Evolutionary conservation across 352 stramenopile species (phyloP).

Genomic region (Pythium folliculosum): DNA sequence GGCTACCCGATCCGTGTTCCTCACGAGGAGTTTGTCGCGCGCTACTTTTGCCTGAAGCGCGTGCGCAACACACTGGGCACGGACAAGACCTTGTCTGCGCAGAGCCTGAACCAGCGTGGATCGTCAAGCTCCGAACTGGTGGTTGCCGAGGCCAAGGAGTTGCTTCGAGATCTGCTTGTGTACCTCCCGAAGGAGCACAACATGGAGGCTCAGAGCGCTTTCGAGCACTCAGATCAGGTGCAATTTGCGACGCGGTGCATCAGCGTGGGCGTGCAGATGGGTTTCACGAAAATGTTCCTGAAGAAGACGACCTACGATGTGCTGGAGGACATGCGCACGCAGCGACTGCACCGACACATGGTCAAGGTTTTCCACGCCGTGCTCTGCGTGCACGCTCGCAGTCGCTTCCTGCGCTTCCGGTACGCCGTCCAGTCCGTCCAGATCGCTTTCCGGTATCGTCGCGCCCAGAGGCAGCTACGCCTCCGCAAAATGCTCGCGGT

Average conservation of each 20-base stretch:
- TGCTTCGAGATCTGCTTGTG: constrained; percentile 87
- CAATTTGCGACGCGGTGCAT: constrained; percentile 67
- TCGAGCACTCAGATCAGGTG: constrained; percentile 67
- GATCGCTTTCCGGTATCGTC: constrained; percentile 61
- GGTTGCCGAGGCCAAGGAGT: constrained; percentile 60
- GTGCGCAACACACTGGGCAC: constrained; percentile 43
- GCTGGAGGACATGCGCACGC: constrained; percentile 87
- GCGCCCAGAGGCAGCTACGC: constrained; percentile 31
- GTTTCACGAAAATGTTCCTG: constrained; percentile 96
- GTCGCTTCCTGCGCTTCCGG: constrained; percentile 60
- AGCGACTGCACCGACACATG: constrained; percentile 71
- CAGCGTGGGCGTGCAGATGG: constrained; percentile 88
- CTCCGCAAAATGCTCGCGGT: constrained; percentile 40
- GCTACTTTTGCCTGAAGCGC: constrained; percentile 75
- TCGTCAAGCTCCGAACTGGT: constrained; percentile 41
- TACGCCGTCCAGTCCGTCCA: constrained; percentile 59
- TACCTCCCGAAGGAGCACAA: constrained; percentile 90
- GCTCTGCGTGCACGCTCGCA: constrained; percentile 55
- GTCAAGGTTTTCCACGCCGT: constrained; percentile 73
- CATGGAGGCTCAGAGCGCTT: constrained; percentile 72
- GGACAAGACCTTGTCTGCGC: constrained; percentile 41
- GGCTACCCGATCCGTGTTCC: constrained; percentile 83
- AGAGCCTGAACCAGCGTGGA: constrained; percentile 46
- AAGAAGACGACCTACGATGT: constrained; percentile 90
- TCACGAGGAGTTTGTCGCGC: constrained; percentile 68